Evolutionary conservation across 2,329 filamentous ascomycete species (phyloP), one percentile per base, ranked within the genome.

Genomic region (Penicillium crustosum): DNA sequence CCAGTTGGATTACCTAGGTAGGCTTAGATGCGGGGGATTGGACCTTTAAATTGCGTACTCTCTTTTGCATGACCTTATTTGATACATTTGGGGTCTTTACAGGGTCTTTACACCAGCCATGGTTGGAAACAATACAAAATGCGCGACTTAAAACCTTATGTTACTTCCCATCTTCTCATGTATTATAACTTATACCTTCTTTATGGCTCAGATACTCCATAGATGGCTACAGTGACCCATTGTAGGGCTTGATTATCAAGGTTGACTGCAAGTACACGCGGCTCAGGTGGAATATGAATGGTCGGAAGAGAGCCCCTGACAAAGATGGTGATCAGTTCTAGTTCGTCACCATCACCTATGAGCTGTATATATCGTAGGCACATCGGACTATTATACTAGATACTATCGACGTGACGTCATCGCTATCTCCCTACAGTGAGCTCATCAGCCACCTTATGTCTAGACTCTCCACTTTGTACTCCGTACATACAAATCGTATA

Each of bases 341-440:
- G 27, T 23, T 45, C 50, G 50, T 53, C 50, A 53, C 50, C 23
- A 53, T 53, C 50, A 52, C 49, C 27, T 52, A 43, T 43, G 38
- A 19, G 43, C 25, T 45, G 25, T 29, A 41, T 10, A 41, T 10
- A 29, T 29, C 3, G 19, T n/a, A 41, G 15, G 25, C 25, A 31
- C 13, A 17, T 48, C 29, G 6, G 21, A 35, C 2, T 17, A 35
- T 48, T 38, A 35, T n/a, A 39, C 6, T 39, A n/a, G 21, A 25
- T 43, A 13, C 25, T 43, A 35, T 17, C 10, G 17, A 5, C 10
- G 15, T 53, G 50, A 53, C 31, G 50, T 47, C 31, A 27, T 21
- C 27, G 17, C 15, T 6, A 33, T 25, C 31, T 48, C 27, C 10
- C 31, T 27, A 19, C 9, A 29, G 35, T 53, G 50, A 53, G 31